Percentiles rank a stretch among this genome's conserved stretches.
Evolutionary conservation across 148 eudicot species (phyloP).

Genomic region (Silene uniflora): DNA sequence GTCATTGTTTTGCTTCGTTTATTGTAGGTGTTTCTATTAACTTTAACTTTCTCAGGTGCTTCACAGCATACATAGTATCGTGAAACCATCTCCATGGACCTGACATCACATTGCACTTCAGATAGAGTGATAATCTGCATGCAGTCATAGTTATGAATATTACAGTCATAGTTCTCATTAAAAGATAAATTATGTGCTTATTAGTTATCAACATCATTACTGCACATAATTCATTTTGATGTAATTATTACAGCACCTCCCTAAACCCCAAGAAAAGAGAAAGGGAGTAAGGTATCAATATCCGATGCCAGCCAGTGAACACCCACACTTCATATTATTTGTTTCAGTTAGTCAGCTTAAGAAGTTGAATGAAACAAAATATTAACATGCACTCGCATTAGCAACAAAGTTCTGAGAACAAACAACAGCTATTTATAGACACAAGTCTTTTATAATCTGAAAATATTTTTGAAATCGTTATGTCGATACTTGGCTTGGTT

Average conservation of each 20-base stretch:
- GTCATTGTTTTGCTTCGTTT: too few relatives aligned
- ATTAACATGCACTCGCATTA: too few relatives aligned
- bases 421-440: too few relatives aligned
- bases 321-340: slow-evolving; percentile 5
- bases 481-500: too few relatives aligned
- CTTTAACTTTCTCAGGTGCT: slow-evolving; percentile 43
- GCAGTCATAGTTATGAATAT: not conserved
- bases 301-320: not conserved
- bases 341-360: not conserved
- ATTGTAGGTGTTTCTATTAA: too few relatives aligned
- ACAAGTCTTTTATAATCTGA: too few relatives aligned
- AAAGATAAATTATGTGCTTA: not conserved
- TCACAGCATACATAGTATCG: slow-evolving; percentile 55
- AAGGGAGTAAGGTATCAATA: not conserved
- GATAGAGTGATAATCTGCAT: not conserved
- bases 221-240: not conserved
- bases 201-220: not conserved
- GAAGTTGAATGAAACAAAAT: not conserved
- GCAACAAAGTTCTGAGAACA: too few relatives aligned
- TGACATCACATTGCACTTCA: slow-evolving; percentile 12
- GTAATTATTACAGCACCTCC: too few relatives aligned
- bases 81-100: slow-evolving; percentile 62
- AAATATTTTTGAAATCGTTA: too few relatives aligned
- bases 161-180: too few relatives aligned
- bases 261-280: too few relatives aligned